Percentiles rank a stretch among this genome's conserved stretches.
Conservation (phyloP, 78 protist genomes). For the Protostelium mycophagum region DNA sequence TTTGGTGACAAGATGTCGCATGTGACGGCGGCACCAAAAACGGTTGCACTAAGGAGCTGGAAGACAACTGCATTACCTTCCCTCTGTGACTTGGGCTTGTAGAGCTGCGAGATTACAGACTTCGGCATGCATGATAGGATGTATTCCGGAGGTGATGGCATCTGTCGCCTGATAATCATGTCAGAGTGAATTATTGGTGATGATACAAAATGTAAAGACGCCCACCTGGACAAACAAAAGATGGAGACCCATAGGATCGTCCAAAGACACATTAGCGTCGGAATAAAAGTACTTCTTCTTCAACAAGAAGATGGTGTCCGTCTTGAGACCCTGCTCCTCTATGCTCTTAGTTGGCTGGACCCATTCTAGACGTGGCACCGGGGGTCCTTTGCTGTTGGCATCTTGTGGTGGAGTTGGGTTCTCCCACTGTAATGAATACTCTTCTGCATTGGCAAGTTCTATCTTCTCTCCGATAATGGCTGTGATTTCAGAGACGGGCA, state of each 20-base stretch:
- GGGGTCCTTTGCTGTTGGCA: background rate
- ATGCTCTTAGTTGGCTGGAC: conserved; percentile 60
- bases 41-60: too few relatives aligned
- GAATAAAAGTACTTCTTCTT: conserved; percentile 77
- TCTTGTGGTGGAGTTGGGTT: background rate
- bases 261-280: conserved; percentile 76
- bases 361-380: conserved; percentile 48
- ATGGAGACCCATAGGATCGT: conserved; percentile 81
- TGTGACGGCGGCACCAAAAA: too few relatives aligned
- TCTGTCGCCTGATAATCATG: conserved; percentile 23
- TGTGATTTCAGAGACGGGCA: conserved; percentile 32
- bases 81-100: conserved; percentile 51
- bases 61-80: too few relatives aligned
- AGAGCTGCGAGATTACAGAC: conserved; percentile 52
- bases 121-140: conserved; percentile 55
- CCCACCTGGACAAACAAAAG: conserved; percentile 63
- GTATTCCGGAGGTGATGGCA: conserved; percentile 42
- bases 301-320: conserved; percentile 39
- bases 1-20: too few relatives aligned
- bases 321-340: conserved; percentile 72
- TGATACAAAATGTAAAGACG: background rate
- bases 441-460: conserved; percentile 62
- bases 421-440: conserved; percentile 40
- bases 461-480: conserved; percentile 31
- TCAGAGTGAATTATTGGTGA: background rate